Evolutionary conservation across 176 grass and related monocot species (phyloP).

Genomic region (Poa pratensis): DNA sequence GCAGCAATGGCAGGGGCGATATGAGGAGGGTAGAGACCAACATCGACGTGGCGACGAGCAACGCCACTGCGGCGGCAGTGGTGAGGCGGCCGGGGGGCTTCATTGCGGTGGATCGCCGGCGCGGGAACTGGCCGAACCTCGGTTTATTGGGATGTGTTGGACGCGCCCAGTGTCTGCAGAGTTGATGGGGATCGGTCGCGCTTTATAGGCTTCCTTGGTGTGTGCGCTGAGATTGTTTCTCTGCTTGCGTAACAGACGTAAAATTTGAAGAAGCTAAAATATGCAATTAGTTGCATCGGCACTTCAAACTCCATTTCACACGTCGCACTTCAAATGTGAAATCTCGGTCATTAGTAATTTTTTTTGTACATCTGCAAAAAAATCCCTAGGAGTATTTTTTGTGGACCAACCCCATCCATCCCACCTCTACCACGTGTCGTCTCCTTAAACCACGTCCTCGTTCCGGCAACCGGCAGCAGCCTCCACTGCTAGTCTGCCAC

Average conservation of each 20-base stretch:
- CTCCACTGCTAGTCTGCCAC: neutral
- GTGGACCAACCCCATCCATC: constrained; percentile 8
- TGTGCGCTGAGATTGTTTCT: neutral
- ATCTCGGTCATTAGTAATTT: too few species aligned
- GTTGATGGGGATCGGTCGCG: neutral
- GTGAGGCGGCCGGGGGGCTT: neutral
- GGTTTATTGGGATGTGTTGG: neutral
- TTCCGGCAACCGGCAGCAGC: neutral
- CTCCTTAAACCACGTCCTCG: neutral
- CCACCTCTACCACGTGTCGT: neutral
- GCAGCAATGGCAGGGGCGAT: neutral
- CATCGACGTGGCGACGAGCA: neutral
- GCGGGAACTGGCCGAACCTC: neutral
- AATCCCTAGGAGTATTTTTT: too few species aligned
- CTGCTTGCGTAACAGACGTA: neutral
- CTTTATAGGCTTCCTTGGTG: neutral
- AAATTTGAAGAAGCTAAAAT: too few species aligned
- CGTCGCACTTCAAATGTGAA: too few species aligned
- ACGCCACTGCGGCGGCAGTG: too few species aligned
- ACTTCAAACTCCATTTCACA: too few species aligned
- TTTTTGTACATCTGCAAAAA: too few species aligned
- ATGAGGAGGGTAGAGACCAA: neutral
- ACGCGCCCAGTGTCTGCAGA: neutral
- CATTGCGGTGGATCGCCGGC: neutral
- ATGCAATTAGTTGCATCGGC: too few species aligned